Conservation (phyloP, 2,329 filamentous ascomycete species). For the Colletotrichum sp. region DNA sequence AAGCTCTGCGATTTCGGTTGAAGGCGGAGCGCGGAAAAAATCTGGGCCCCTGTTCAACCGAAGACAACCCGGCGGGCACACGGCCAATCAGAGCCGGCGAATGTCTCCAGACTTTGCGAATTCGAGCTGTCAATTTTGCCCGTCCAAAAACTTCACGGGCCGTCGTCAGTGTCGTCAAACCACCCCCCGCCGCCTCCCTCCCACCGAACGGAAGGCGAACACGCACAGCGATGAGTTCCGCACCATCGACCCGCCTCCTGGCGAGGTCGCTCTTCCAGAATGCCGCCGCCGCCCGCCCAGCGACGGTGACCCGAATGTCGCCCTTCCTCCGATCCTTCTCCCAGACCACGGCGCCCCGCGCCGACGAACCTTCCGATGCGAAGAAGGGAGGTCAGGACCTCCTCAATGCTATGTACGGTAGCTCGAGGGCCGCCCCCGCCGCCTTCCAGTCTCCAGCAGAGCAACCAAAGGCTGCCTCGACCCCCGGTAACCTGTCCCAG, state of each 20-base stretch:
- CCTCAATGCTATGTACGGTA: conserved; percentile 24
- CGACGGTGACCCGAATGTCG: conserved; percentile 22
- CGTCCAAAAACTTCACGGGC: conserved; percentile 6
- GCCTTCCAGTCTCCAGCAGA: not conserved
- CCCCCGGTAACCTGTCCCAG: conserved; percentile 27
- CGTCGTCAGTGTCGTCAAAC: not conserved
- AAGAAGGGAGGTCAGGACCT: conserved; percentile 17
- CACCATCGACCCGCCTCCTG: conserved; percentile 47
- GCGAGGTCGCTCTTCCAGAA: conserved; percentile 41
- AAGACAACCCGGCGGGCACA: conserved; percentile 4
- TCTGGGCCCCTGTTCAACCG: conserved; percentile 18
- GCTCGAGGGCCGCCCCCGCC: not conserved
- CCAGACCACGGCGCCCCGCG: conserved; percentile 32
- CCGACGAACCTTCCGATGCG: conserved; percentile 26
- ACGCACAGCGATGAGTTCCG: conserved; percentile 45
- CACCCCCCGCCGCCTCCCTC: not conserved
- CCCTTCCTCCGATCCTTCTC: conserved; percentile 41
- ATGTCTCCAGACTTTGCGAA: conserved; percentile 6
- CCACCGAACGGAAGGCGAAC: conserved; percentile 29
- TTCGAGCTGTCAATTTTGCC: conserved; percentile 11
- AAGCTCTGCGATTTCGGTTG: conserved; percentile 40
- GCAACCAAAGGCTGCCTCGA: not conserved
- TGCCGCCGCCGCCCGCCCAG: conserved; percentile 24
- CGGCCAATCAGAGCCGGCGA: not conserved
- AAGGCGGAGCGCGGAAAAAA: conserved; percentile 36